Percentiles rank a stretch among this genome's conserved stretches.
These are phyloP conservation scores for Eimeria tenella DNA, from an alignment of 169 alveolate species.

Conservation along the genomic window DNA sequence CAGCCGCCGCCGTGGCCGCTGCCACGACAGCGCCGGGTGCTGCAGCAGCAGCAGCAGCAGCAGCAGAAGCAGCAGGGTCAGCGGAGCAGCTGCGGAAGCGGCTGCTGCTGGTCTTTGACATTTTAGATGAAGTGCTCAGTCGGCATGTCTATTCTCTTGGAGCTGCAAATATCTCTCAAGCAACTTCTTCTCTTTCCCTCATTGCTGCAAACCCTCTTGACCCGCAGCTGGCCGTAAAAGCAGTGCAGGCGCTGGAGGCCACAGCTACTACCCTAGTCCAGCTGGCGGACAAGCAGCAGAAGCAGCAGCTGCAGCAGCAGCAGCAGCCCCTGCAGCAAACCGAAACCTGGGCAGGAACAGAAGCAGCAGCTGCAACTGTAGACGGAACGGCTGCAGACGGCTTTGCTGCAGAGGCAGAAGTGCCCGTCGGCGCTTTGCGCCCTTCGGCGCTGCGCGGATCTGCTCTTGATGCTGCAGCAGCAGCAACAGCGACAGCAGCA, in stretches of 20 bases:
- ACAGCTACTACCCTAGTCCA: not conserved
- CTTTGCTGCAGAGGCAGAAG: not conserved
- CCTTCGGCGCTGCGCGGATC: not conserved
- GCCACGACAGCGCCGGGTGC: slow-evolving; percentile 74
- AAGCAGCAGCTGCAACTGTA: slow-evolving; percentile 41
- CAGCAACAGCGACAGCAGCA: not conserved
- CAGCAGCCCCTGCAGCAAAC: not conserved
- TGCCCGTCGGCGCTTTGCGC: no score
- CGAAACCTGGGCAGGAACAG: not conserved
- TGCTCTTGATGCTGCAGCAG: not conserved
- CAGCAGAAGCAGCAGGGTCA: slow-evolving; percentile 9
- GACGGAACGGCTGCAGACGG: not conserved
- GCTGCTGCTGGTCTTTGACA: not conserved
- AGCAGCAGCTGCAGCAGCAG: slow-evolving; percentile 26
- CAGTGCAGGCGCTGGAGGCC: not conserved
- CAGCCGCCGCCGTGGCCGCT: no score
- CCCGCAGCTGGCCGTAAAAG: slow-evolving; percentile 7
- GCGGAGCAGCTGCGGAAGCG: slow-evolving; percentile 1
- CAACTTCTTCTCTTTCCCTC: not conserved
- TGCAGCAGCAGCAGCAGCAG: slow-evolving; percentile 71
- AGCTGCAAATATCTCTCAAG: not conserved
- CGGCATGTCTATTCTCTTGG: not conserved
- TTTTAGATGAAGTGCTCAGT: not conserved
- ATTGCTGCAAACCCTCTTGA: slow-evolving; percentile 18
- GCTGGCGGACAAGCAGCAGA: not conserved